A percentile compares a stretch with the other conserved stretches of the same genome.
Conservation (phyloP, 345 rosid species). For the Clausena lansium region DNA sequence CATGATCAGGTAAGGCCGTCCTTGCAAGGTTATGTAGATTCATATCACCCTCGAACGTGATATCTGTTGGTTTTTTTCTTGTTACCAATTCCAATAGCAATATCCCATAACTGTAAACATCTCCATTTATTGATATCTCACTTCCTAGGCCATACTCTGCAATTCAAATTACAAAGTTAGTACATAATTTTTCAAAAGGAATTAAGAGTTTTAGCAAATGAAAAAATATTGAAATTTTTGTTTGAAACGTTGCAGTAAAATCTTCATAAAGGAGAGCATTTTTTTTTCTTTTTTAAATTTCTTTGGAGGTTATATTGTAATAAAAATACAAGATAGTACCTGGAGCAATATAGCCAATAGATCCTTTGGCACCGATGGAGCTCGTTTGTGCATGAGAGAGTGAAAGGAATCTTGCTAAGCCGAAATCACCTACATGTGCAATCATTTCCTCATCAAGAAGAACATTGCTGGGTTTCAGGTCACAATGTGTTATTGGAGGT, state of each 20-base stretch:
- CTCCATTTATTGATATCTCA: background rate
- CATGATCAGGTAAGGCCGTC: background rate
- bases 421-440: background rate
- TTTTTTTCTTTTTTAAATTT: no score
- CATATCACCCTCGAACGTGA: background rate
- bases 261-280: background rate
- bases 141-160: background rate
- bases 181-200: no score
- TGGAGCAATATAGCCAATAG: background rate
- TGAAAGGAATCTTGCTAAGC: background rate
- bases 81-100: background rate
- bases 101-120: background rate
- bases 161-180: background rate
- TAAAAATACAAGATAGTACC: background rate
- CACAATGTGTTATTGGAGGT: background rate
- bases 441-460: background rate
- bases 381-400: background rate
- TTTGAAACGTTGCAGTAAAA: background rate
- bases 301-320: background rate
- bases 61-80: background rate
- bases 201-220: background rate
- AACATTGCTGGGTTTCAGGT: background rate
- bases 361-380: background rate
- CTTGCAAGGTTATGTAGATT: background rate
- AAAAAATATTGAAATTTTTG: no score